Evolutionary conservation across 1,139 yeast genomes (phyloP).

Genomic region (Candida pseudoviswanathii): DNA sequence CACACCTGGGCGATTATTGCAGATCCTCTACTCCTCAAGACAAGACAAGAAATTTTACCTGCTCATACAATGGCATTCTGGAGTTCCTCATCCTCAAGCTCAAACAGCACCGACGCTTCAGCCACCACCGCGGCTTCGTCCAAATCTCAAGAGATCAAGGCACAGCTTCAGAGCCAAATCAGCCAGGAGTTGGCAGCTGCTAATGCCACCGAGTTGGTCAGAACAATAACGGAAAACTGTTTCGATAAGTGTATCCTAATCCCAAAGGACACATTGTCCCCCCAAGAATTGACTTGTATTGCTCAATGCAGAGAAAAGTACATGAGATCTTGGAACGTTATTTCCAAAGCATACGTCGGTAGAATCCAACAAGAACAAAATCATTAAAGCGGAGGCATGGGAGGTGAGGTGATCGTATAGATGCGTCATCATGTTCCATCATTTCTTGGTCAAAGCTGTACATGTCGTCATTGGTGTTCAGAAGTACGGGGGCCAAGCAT

Average conservation of each 20-base stretch:
- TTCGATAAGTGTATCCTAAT: constrained; percentile 70
- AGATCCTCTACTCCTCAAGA: too few species aligned
- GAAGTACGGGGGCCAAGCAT: too few species aligned
- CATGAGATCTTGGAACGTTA: constrained; percentile 87
- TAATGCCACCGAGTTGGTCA: constrained; percentile 84
- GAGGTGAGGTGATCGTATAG: too few species aligned
- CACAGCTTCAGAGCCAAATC: constrained; percentile 70
- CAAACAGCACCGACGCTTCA: constrained; percentile 18
- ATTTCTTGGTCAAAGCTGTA: too few species aligned
- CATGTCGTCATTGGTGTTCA: too few species aligned
- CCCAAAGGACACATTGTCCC: constrained; percentile 46
- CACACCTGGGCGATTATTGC: too few species aligned
- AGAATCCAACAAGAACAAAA: constrained; percentile 55
- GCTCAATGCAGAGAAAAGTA: constrained; percentile 82
- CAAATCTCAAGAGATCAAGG: constrained; percentile 41
- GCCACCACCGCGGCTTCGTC: constrained; percentile 19
- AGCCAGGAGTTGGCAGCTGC: constrained; percentile 85
- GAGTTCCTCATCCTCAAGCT: constrained; percentile 9
- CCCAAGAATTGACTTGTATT: constrained; percentile 53
- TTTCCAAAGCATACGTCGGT: constrained; percentile 73
- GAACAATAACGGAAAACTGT: constrained; percentile 86
- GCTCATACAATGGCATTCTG: constrained; percentile 13
- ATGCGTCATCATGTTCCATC: too few species aligned
- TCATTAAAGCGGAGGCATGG: neutral
- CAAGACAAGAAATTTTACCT: neutral